Base-by-base conservation (phyloP, 768 basidiomycete species). In the Favolaschia claudopus region DNA sequence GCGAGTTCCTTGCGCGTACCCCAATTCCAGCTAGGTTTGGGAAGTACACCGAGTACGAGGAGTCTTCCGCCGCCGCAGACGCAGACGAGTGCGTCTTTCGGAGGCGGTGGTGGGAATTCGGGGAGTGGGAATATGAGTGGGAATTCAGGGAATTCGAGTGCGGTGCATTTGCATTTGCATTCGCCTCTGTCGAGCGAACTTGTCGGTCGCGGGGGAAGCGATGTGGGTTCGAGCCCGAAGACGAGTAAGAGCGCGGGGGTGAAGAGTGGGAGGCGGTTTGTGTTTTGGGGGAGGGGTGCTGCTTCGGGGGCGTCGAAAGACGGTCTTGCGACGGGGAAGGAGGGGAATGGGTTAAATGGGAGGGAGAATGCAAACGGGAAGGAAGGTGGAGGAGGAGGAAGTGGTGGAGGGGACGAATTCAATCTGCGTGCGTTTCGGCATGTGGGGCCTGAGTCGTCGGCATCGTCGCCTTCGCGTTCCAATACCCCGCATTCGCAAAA, bases 381-480 rank as follows among this genome's bases (percentile, higher is more conserved):
- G 38, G 39, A 8, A 8, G 39, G 10, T 13, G 24, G 32, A 34
- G 1, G 33, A 7, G n/a, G 24, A 36, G 44, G 13, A 25, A 6
- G 4, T 4, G 31, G 7, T 22, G 10, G 40, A 27, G 5, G 55
- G 46, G n/a, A n/a, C 19, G 63, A 49, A 13, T 60, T 64, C 19
- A 64, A 57, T 14, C 31, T 64, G 24, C 44, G 55, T 1, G 44
- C 58, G 29, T 64, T 64, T 28, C 43, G 63, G 28, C 63, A 64
- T 29, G 63, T 60, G 7, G n/a, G n/a, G 27, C 46, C 59, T 7
- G 34, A 36, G 34, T 25, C 34, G 9, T 36, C 48, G 1, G 10
- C 38, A 2, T 7, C 48, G 2, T 27, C 45, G 22, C 29, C 45
- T 15, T 24, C 44, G 32, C 33, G 22, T 9, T 5, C 25, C n/a